Conservation (phyloP, 2,329 filamentous ascomycete genomes). For the Esteya vermicola region DNA sequence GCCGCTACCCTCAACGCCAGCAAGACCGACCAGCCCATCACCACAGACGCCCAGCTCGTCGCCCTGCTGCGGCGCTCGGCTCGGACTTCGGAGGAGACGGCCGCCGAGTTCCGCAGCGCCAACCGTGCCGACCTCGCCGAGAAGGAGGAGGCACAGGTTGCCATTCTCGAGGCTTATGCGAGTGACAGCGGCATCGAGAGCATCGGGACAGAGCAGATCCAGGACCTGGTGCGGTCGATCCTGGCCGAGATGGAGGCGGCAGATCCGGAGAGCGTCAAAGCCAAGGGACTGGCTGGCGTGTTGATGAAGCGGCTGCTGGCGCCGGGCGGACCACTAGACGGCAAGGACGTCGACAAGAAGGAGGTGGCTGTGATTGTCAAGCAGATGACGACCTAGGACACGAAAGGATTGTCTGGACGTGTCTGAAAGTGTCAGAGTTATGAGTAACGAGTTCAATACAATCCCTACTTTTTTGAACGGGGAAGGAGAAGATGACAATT, state of each 20-base stretch:
- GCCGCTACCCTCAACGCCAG: slow-evolving; percentile 60
- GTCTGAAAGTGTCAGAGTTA: no score
- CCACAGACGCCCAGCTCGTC: slow-evolving; percentile 55
- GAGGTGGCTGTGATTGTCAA: slow-evolving; percentile 49
- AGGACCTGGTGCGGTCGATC: slow-evolving; percentile 32
- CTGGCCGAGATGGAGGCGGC: slow-evolving; percentile 35
- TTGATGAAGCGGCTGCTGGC: slow-evolving; percentile 48
- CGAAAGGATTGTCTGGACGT: no score
- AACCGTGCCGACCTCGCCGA: slow-evolving; percentile 54
- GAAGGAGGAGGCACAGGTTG: slow-evolving; percentile 54
- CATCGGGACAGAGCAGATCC: slow-evolving; percentile 44
- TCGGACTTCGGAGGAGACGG: slow-evolving; percentile 41
- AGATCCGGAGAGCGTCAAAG: no score
- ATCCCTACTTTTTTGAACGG: no score
- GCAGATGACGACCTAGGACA: background rate
- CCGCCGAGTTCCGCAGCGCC: slow-evolving; percentile 47
- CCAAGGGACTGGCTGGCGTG: slow-evolving; percentile 38
- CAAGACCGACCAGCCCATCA: slow-evolving; percentile 57
- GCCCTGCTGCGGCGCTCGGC: slow-evolving; percentile 51
- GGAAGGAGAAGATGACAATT: no score
- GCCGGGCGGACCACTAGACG: slow-evolving; percentile 38
- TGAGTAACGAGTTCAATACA: no score
- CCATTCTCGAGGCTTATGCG: slow-evolving; percentile 52
- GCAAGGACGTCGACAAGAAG: slow-evolving; percentile 49
- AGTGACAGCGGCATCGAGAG: slow-evolving; percentile 43